These are phyloP conservation scores for Asterella californica DNA, from an alignment of 225 moss, liverwort and hornwort genomes.

Conservation along the genomic window DNA sequence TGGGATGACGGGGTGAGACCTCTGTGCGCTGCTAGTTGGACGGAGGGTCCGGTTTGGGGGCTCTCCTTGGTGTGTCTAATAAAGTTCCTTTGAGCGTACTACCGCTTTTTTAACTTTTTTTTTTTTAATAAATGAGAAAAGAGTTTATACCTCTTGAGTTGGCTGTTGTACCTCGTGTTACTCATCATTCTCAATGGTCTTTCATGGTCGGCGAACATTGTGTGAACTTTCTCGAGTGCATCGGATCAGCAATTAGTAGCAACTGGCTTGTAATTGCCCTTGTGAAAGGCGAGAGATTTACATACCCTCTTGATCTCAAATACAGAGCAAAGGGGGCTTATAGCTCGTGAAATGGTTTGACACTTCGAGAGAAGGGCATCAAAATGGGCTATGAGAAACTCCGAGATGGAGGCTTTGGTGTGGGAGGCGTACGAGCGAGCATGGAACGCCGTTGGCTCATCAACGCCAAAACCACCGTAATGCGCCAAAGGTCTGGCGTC, in stretches of 20 bases:
- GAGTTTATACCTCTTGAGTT: too few relatives aligned
- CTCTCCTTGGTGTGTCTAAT: too few relatives aligned
- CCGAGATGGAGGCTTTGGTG: slow-evolving; percentile 40
- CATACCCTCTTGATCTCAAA: too few relatives aligned
- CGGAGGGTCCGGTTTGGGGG: too few relatives aligned
- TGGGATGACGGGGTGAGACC: too few relatives aligned
- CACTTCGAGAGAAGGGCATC: neutral
- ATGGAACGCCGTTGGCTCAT: slow-evolving; percentile 77
- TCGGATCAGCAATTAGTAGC: neutral
- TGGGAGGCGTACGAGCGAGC: slow-evolving; percentile 62
- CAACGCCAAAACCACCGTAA: slow-evolving; percentile 73
- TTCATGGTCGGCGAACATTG: neutral
- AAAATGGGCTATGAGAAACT: slow-evolving; percentile 67
- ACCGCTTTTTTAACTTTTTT: too few relatives aligned
- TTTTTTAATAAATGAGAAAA: too few relatives aligned
- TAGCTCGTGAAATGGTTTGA: neutral
- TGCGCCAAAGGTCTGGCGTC: slow-evolving; percentile 60
- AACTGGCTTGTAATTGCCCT: neutral
- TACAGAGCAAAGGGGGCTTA: neutral
- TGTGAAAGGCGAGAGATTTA: neutral
- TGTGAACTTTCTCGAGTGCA: neutral
- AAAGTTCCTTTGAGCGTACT: too few relatives aligned
- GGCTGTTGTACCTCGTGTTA: neutral
- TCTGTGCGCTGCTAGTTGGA: too few relatives aligned
- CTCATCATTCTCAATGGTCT: neutral